Evolutionary conservation across 129 eudicot genomes (phyloP).

Genomic region (Saposhnikovia divaricata): DNA sequence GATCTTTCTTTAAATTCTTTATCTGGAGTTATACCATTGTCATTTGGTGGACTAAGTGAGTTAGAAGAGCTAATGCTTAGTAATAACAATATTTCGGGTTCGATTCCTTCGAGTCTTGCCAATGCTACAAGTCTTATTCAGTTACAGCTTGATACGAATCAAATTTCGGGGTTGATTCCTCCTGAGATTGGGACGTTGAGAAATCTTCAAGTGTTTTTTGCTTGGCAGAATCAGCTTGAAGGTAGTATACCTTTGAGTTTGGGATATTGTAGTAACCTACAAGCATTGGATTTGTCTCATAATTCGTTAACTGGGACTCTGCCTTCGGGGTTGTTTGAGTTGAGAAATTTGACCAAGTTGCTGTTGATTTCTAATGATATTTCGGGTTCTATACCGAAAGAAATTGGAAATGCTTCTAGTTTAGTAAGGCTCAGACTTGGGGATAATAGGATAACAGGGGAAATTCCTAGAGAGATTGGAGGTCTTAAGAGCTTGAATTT

Average conservation of each 20-base stretch:
- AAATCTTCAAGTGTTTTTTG: slow-evolving; percentile 4
- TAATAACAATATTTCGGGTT: slow-evolving; percentile 13
- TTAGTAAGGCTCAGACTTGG: slow-evolving; percentile 2
- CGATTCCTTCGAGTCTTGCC: slow-evolving; percentile 8
- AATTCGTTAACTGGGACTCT: slow-evolving; percentile 9
- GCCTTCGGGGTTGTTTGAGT: slow-evolving; percentile 7
- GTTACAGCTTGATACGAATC: slow-evolving; percentile 15
- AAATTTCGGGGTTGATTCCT: slow-evolving; percentile 14
- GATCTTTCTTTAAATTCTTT: slow-evolving; percentile 65
- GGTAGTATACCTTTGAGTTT: slow-evolving; percentile 10
- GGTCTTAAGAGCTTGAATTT: slow-evolving; percentile 12
- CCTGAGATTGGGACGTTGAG: slow-evolving; percentile 11
- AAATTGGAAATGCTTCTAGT: slow-evolving; percentile 6
- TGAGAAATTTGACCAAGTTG: neutral
- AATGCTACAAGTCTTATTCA: slow-evolving; percentile 11
- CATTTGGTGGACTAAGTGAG: slow-evolving; percentile 8
- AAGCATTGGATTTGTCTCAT: slow-evolving; percentile 9
- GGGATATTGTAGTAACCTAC: neutral
- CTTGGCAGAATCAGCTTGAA: slow-evolving; percentile 15
- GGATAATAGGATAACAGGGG: slow-evolving; percentile 4
- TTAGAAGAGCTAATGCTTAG: slow-evolving; percentile 11
- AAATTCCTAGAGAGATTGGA: slow-evolving; percentile 10
- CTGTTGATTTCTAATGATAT: slow-evolving; percentile 8
- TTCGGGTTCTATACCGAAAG: slow-evolving; percentile 4
- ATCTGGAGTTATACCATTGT: slow-evolving; percentile 37